Evolutionary conservation across 1,284 basidiomycete species (phyloP).

Genomic region (Moesziomyces globuligerus): DNA sequence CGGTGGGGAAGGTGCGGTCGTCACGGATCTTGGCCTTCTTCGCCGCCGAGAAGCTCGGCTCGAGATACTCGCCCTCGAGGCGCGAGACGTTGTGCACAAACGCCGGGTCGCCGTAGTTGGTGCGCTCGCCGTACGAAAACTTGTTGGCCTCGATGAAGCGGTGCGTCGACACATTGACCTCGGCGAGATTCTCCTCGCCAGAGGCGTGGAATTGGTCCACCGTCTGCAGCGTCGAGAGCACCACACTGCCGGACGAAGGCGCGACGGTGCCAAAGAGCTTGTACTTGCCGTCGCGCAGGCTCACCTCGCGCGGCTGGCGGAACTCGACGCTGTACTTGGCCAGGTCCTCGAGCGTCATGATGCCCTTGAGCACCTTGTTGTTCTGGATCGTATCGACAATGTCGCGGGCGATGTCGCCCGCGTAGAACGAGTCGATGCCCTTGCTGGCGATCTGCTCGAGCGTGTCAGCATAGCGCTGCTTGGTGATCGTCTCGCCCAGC

Average conservation of each 20-base stretch:
- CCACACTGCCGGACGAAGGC: conserved; percentile 64
- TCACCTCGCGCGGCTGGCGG: conserved; percentile 45
- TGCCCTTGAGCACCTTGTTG: conserved; percentile 58
- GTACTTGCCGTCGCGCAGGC: conserved; percentile 43
- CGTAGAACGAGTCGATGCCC: conserved; percentile 59
- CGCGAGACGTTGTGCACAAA: conserved; percentile 68
- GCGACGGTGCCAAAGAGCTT: conserved; percentile 59
- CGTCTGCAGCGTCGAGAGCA: conserved; percentile 66
- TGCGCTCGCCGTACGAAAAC: conserved; percentile 69
- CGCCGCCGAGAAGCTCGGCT: conserved; percentile 52
- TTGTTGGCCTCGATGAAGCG: conserved; percentile 68
- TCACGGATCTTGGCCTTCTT: conserved; percentile 65
- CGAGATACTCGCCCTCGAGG: conserved; percentile 66
- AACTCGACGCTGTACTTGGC: conserved; percentile 50
- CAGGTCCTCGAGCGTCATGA: conserved; percentile 58
- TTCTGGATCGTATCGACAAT: conserved; percentile 54
- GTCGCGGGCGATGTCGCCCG: conserved; percentile 52
- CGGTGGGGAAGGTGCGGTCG: conserved; percentile 38
- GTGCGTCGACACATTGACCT: conserved; percentile 64
- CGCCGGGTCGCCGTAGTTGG: conserved; percentile 68
- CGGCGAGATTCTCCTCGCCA: conserved; percentile 31
- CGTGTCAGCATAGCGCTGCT: conserved; percentile 48
- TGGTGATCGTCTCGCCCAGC: conserved; percentile 58
- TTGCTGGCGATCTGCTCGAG: conserved; percentile 48
- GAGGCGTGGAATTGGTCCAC: conserved; percentile 40